phyloP scores from a whole-genome alignment of 768 basidiomycete species.

The Leccinum barrowsii region DNA sequence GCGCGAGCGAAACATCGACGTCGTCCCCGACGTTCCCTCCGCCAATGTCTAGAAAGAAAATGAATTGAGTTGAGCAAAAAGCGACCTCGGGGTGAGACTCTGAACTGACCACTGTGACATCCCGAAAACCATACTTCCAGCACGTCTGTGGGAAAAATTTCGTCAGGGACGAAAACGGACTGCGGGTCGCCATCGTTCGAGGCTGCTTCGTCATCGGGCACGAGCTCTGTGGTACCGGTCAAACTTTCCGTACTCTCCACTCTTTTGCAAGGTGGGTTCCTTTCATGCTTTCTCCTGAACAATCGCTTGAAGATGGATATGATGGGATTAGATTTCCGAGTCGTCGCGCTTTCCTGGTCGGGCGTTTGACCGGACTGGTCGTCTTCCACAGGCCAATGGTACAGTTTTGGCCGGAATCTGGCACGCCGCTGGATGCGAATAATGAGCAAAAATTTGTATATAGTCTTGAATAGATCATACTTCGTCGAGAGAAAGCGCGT shows the following conservation, averaged over 20 bases:
- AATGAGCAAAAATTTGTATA: slow-evolving; percentile 7
- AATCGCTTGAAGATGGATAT: not conserved
- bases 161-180: not conserved
- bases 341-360: not conserved
- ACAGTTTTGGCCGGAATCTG: slow-evolving; percentile 65
- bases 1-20: slow-evolving; percentile 40
- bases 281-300: not conserved
- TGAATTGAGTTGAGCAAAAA: not conserved
- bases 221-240: not conserved
- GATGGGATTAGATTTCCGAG: not conserved
- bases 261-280: not conserved
- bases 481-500: slow-evolving; percentile 77
- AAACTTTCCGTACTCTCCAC: not conserved
- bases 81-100: not conserved
- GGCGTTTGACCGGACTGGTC: slow-evolving; percentile 24
- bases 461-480: slow-evolving; percentile 31
- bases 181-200: not conserved
- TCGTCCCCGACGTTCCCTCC: slow-evolving; percentile 55
- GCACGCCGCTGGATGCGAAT: slow-evolving; percentile 48
- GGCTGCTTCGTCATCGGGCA: not conserved
- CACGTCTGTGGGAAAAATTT: slow-evolving; percentile 42
- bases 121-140: slow-evolving; percentile 82
- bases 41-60: slow-evolving; percentile 55
- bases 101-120: slow-evolving; percentile 58
- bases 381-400: slow-evolving; percentile 40